Evolutionary conservation across 2,329 filamentous ascomycete genomes (phyloP).

Genomic region (Alternaria brassicae): DNA sequence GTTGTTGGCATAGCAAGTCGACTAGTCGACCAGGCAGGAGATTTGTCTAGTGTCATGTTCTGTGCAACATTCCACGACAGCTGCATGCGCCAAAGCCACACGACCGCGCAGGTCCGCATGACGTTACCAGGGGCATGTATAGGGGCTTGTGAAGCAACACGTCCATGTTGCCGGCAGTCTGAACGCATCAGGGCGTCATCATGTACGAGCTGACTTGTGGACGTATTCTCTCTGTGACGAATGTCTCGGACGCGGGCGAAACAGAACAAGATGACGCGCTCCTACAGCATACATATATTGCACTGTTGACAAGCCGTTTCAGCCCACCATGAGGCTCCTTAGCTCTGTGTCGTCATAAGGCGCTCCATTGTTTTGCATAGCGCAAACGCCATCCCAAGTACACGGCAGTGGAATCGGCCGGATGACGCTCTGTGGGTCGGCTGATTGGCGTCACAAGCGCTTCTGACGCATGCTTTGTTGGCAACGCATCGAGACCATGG

Average conservation of each 20-base stretch:
- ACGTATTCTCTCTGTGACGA: background rate
- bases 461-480: constrained; percentile 47
- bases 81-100: constrained; percentile 29
- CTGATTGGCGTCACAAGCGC: constrained; percentile 44
- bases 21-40: constrained; percentile 20
- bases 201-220: constrained; percentile 1
- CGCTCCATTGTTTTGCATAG: constrained; percentile 16
- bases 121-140: constrained; percentile 26
- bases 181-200: constrained; percentile 14
- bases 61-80: constrained; percentile 35
- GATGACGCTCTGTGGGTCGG: constrained; percentile 27
- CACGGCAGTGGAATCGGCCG: constrained; percentile 38
- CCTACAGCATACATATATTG: constrained; percentile 2
- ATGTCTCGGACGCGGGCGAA: background rate
- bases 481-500: constrained; percentile 40
- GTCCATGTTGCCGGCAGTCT: constrained; percentile 12
- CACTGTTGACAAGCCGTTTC: constrained; percentile 7
- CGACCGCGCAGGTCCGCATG: constrained; percentile 35
- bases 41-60: constrained; percentile 24
- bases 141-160: constrained; percentile 19
- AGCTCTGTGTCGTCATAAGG: constrained; percentile 35
- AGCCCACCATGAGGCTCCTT: constrained; percentile 12
- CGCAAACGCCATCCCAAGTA: constrained; percentile 33
- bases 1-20: constrained; percentile 14
- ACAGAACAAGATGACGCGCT: background rate